phyloP scores from a whole-genome alignment of 2,329 filamentous ascomycete species.

The Clarireedia sp. region DNA sequence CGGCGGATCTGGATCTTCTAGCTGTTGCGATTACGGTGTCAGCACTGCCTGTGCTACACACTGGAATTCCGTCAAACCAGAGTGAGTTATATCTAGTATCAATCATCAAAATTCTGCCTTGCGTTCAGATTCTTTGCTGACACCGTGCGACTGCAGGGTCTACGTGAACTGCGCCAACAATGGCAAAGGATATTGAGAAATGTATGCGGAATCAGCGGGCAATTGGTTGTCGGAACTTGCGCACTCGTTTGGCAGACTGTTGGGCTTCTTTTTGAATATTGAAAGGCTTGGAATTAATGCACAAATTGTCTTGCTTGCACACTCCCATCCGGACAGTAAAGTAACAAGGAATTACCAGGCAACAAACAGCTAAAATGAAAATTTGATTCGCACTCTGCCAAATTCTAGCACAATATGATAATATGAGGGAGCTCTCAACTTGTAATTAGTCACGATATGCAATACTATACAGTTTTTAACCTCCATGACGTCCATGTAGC shows the following conservation, averaged over 20 bases:
- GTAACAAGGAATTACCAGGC: too few species aligned
- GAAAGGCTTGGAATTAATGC: background rate
- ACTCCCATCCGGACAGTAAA: background rate
- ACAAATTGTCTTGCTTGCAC: background rate
- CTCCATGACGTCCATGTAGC: too few species aligned
- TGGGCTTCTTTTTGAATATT: background rate
- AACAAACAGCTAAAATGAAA: too few species aligned
- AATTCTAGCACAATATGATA: too few species aligned
- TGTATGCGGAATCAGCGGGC: too few species aligned
- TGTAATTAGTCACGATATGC: too few species aligned
- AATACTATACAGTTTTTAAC: too few species aligned
- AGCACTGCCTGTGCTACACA: constrained; percentile 1
- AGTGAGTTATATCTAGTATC: background rate
- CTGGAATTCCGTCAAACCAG: constrained; percentile 2
- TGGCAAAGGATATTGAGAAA: constrained; percentile 1
- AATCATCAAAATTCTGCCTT: background rate
- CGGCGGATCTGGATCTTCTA: constrained; percentile 3
- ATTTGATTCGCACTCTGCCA: too few species aligned
- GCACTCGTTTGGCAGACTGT: background rate
- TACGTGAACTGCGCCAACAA: constrained; percentile 7
- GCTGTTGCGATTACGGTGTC: constrained; percentile 4
- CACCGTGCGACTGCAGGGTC: background rate
- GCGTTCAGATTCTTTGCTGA: too few species aligned
- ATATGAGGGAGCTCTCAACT: too few species aligned
- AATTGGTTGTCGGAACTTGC: background rate